These are phyloP conservation scores for Chlamydomonas incerta DNA, from an alignment of 139 green algal species.

Conservation along the genomic window DNA sequence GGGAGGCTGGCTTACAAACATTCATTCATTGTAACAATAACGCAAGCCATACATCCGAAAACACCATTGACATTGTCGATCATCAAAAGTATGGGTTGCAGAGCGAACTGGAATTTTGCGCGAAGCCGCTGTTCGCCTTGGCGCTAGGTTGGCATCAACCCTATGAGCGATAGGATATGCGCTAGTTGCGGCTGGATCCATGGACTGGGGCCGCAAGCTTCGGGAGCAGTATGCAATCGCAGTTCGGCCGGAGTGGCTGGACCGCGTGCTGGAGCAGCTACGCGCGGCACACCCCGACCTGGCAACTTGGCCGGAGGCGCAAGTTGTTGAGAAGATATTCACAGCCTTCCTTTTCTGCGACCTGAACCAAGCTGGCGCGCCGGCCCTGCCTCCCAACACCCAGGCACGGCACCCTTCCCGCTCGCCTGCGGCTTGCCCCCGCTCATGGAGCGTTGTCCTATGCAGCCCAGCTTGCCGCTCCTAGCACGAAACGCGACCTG, in stretches of 20 bases:
- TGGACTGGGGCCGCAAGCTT: neutral
- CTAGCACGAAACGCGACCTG: neutral
- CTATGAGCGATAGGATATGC: no score
- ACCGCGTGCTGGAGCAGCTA: slow-evolving; percentile 2
- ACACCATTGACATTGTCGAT: no score
- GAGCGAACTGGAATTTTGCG: no score
- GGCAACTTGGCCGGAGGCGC: slow-evolving; percentile 18
- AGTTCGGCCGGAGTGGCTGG: slow-evolving; percentile 15
- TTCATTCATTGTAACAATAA: no score
- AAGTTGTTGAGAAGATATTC: slow-evolving; percentile 12
- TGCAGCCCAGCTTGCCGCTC: neutral
- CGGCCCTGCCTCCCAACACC: neutral
- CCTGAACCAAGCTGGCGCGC: slow-evolving; percentile 7
- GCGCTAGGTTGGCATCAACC: no score
- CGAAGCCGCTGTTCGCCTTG: no score
- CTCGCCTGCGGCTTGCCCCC: no score
- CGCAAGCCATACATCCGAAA: no score
- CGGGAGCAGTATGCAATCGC: slow-evolving; percentile 4
- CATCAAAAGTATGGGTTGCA: no score
- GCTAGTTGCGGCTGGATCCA: neutral
- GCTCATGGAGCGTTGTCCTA: neutral
- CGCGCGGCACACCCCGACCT: neutral
- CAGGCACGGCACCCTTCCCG: no score
- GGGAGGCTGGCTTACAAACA: no score
- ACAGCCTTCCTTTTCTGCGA: slow-evolving; percentile 32